phyloP scores from a whole-genome alignment of 2,329 filamentous ascomycete species.

The Pseudogymnoascus sp. region DNA sequence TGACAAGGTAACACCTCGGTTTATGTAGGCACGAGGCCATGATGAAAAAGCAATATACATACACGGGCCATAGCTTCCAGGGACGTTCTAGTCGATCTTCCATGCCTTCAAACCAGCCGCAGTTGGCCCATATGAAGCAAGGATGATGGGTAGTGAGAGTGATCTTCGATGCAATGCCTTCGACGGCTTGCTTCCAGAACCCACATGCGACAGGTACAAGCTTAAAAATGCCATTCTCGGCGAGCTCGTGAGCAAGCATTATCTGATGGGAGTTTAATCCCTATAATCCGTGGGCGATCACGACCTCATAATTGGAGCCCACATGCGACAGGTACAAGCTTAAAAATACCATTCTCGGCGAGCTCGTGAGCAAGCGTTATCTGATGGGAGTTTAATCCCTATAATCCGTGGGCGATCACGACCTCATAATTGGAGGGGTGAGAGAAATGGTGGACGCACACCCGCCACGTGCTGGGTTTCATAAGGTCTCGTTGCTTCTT shows the following conservation, averaged over 20 bases:
- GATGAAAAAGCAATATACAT: background rate
- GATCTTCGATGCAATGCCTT: background rate
- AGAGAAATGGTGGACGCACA: background rate
- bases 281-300: background rate
- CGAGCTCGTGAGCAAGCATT: background rate
- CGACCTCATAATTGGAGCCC: background rate
- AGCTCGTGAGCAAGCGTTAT: background rate
- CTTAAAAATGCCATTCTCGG: background rate
- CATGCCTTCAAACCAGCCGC: background rate
- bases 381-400: background rate
- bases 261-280: background rate
- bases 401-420: background rate
- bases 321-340: background rate
- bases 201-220: background rate
- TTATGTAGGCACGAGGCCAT: background rate
- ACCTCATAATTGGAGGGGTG: background rate
- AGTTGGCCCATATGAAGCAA: background rate
- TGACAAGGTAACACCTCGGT: background rate
- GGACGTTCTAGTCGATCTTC: background rate
- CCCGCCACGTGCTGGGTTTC: background rate
- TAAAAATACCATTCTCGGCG: background rate
- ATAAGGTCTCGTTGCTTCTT: background rate
- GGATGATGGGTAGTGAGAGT: background rate
- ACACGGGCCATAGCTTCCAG: background rate
- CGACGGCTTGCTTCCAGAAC: background rate